phyloP scores from a whole-genome alignment of 2,329 filamentous ascomycete genomes.

The Trichoderma sp. region DNA sequence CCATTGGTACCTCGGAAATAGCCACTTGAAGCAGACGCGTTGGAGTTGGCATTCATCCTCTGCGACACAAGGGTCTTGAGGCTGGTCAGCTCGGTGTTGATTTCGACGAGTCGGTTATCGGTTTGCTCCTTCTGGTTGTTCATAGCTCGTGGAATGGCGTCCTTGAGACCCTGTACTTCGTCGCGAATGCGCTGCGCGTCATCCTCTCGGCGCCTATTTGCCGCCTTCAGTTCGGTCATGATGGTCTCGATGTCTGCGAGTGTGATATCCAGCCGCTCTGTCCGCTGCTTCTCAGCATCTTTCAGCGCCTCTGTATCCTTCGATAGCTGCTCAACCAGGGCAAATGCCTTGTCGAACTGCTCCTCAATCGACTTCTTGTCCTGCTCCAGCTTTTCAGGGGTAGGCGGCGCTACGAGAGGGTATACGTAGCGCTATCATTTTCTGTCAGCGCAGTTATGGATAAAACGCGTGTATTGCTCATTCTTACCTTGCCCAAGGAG shows the following conservation, averaged over 20 bases:
- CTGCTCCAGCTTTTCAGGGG: slow-evolving; percentile 88
- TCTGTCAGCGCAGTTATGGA: slow-evolving; percentile 34
- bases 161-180: slow-evolving; percentile 80
- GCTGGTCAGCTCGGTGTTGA: slow-evolving; percentile 86
- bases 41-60: slow-evolving; percentile 53
- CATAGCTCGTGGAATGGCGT: slow-evolving; percentile 85
- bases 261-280: slow-evolving; percentile 78
- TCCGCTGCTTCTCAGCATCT: slow-evolving; percentile 80
- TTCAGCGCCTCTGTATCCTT: slow-evolving; percentile 91
- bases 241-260: slow-evolving; percentile 84
- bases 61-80: slow-evolving; percentile 82
- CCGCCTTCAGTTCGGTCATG: slow-evolving; percentile 77
- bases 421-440: slow-evolving; percentile 78
- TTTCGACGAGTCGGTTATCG: slow-evolving; percentile 79
- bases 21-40: slow-evolving; percentile 33
- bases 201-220: slow-evolving; percentile 80
- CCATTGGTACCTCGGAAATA: slow-evolving; percentile 36
- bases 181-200: slow-evolving; percentile 85
- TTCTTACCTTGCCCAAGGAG: slow-evolving; percentile 77
- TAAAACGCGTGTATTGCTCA: not conserved
- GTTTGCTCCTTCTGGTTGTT: slow-evolving; percentile 84
- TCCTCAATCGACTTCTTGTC: slow-evolving; percentile 93
- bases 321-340: slow-evolving; percentile 86
- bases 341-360: slow-evolving; percentile 89
- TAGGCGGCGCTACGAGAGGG: slow-evolving; percentile 89